Evolutionary conservation across 805 yeast genomes (phyloP).

Genomic region (Monosporozyma solicola): DNA sequence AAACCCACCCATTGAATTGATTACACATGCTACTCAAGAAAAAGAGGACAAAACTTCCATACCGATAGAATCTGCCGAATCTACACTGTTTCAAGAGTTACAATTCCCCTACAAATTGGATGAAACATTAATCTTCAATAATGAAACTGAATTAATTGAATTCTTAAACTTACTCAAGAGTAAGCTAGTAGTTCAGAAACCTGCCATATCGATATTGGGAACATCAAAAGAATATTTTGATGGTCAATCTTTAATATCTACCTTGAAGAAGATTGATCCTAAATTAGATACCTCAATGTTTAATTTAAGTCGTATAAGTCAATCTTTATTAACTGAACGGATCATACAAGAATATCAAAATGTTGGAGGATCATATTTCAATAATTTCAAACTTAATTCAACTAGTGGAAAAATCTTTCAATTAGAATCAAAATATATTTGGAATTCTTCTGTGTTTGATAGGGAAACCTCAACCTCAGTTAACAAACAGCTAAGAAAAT

Average conservation of each 20-base stretch:
- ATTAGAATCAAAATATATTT: neutral
- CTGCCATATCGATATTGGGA: conserved; percentile 23
- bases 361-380: neutral
- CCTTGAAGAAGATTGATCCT: conserved; percentile 15
- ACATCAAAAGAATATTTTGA: conserved; percentile 18
- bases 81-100: neutral
- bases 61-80: neutral
- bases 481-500: neutral
- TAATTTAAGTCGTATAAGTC: conserved; percentile 30
- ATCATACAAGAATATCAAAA: conserved; percentile 14
- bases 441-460: neutral
- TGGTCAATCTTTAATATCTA: conserved; percentile 19
- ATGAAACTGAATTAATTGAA: conserved; percentile 12
- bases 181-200: conserved; percentile 16
- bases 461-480: neutral
- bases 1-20: neutral
- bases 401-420: neutral
- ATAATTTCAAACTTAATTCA: neutral
- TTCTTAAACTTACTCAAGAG: conserved; percentile 9
- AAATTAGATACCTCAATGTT: conserved; percentile 23
- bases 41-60: neutral
- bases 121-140: conserved; percentile 10
- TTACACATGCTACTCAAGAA: no score
- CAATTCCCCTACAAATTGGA: conserved; percentile 11
- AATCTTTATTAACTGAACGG: conserved; percentile 17